Percentiles rank a stretch among this genome's conserved stretches.
Evolutionary conservation across 192 early-diverging fungal genomes (phyloP).

Genomic region (Podila clonocystis): DNA sequence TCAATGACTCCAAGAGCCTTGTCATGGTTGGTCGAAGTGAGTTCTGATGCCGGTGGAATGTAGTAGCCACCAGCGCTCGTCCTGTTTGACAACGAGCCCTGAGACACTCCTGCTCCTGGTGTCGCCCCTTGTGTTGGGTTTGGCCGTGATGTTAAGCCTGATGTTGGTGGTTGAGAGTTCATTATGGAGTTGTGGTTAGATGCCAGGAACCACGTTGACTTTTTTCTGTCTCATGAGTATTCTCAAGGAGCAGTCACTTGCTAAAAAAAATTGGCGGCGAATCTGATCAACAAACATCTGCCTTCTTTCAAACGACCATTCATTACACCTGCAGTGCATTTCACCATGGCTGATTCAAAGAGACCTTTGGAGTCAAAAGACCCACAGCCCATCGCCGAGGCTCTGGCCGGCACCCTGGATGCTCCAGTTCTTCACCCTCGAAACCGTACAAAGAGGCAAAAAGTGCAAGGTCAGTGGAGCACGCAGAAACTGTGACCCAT

Average conservation of each 20-base stretch:
- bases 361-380: constrained; percentile 29
- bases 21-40: constrained; percentile 47
- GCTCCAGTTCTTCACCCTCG: constrained; percentile 38
- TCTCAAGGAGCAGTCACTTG: too few relatives aligned
- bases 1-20: constrained; percentile 37
- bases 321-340: not conserved
- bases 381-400: constrained; percentile 25
- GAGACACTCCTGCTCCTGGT: constrained; percentile 6
- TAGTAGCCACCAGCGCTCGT: constrained; percentile 16
- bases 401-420: constrained; percentile 41
- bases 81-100: constrained; percentile 8
- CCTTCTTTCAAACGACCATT: not conserved
- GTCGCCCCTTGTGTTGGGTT: not conserved
- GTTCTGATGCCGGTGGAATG: constrained; percentile 42
- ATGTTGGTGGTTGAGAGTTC: not conserved
- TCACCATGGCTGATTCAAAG: constrained; percentile 35
- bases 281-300: not conserved
- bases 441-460: constrained; percentile 38
- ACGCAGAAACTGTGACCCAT: too few relatives aligned
- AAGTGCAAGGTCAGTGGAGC: constrained; percentile 23
- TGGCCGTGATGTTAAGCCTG: not conserved
- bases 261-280: not conserved
- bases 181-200: not conserved
- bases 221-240: too few relatives aligned
- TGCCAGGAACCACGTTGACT: not conserved